Conservation (phyloP, 2,329 filamentous ascomycete genomes). For the Laburnicola sp. region DNA sequence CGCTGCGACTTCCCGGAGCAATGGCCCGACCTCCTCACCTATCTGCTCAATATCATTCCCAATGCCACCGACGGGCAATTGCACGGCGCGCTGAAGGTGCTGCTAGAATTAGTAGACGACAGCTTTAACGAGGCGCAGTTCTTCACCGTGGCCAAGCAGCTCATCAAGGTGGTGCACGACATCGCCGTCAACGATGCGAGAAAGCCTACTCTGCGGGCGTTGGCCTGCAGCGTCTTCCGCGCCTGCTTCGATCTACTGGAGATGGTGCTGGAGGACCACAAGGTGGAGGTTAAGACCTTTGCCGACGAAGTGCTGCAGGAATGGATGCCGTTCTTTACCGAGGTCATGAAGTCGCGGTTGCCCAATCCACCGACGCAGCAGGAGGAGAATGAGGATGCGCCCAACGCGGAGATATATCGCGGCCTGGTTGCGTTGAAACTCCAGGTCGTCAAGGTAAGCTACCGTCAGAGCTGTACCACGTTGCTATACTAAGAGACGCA, state of each 20-base stretch:
- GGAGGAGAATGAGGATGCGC: slow-evolving; percentile 60
- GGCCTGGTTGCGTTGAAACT: slow-evolving; percentile 84
- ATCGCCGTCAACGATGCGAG: slow-evolving; percentile 76
- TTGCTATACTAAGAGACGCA: slow-evolving; percentile 42
- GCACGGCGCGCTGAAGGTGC: slow-evolving; percentile 85
- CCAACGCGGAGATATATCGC: slow-evolving; percentile 70
- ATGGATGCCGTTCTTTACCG: slow-evolving; percentile 90
- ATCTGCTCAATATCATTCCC: slow-evolving; percentile 75
- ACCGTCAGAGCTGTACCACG: neutral
- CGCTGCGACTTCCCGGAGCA: slow-evolving; percentile 89
- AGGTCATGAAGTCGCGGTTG: slow-evolving; percentile 73
- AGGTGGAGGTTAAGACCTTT: slow-evolving; percentile 81
- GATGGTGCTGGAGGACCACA: slow-evolving; percentile 94
- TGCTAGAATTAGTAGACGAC: slow-evolving; percentile 88
- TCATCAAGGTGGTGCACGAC: slow-evolving; percentile 80
- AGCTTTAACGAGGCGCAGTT: slow-evolving; percentile 94
- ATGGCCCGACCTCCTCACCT: slow-evolving; percentile 87
- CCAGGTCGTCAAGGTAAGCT: slow-evolving; percentile 76
- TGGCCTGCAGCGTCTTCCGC: slow-evolving; percentile 88
- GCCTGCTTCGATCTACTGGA: slow-evolving; percentile 93
- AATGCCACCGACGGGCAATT: slow-evolving; percentile 76
- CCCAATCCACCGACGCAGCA: slow-evolving; percentile 61
- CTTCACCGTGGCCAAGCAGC: slow-evolving; percentile 82
- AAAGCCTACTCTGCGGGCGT: slow-evolving; percentile 74
- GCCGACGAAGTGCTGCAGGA: slow-evolving; percentile 79